Base-by-base conservation (phyloP, 176 grass and related monocot genomes). In the Dendrocalamus sinicus region DNA sequence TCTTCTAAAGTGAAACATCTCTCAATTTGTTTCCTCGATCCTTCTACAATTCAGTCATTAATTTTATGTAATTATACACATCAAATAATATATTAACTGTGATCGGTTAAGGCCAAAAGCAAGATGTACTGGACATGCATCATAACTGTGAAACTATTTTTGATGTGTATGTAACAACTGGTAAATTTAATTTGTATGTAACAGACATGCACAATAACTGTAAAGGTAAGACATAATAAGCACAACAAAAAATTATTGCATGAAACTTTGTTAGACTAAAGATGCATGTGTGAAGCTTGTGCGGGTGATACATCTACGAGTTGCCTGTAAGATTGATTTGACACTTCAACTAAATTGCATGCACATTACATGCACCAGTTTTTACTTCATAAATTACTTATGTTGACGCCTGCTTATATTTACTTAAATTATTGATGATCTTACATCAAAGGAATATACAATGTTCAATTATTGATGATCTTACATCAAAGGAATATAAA, bases 1-100 rank as follows among this genome's bases (percentile, higher is more conserved):
- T 98, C 93, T 92, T 98, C 93, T 48, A 95, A 83, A 62, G 93
- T 92, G 80, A 98, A 95, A 64, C 88, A 95, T 90, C 85, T 93
- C 53, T 69, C 85, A 44, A 82, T 89, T 77, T 84, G 75, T 82
- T 83, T 83, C 81, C 45, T 90, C 24, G 82, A 70, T 76, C 50
- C 91, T 89, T 77, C 88, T 89, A 67, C 84, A 90, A 22, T 40
- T 30, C 60, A 62, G n/a, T 62, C 10, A 62, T 10, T 81, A 65
- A 89, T 23, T 73, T 63, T 65, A 77, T 14, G 77, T 65, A 39
- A 52, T 66, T 85, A 81, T 44, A 78, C 39, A n/a, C 44, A 67
- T 60, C 59, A 15, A 69, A 86, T 19, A 35, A 69, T 71, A 64
- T 9, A 88, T 71, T 40, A 54, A 86, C 23, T 62, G 30, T 57